These are phyloP conservation scores for Alternaria gansuensis DNA, from an alignment of 2,329 filamentous ascomycete species.

Conservation along the genomic window DNA sequence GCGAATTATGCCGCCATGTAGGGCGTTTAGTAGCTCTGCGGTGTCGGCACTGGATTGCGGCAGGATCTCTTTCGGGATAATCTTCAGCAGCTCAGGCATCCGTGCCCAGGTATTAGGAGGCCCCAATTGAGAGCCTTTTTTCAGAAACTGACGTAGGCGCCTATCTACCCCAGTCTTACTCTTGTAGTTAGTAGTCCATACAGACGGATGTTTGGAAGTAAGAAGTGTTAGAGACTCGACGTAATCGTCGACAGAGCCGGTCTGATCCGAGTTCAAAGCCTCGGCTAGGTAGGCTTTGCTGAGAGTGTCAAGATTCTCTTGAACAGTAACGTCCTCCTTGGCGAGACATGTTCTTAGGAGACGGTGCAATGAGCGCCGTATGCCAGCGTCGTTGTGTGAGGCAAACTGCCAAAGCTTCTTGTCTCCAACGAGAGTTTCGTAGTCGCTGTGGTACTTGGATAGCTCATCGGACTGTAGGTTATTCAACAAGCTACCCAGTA, in stretches of 20 bases:
- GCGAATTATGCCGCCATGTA: conserved; percentile 74
- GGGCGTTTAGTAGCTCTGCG: conserved; percentile 69
- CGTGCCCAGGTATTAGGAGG: conserved; percentile 76
- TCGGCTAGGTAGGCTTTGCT: conserved; percentile 77
- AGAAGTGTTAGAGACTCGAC: conserved; percentile 72
- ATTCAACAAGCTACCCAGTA: conserved; percentile 64
- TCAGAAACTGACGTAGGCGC: conserved; percentile 75
- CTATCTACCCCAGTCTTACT: conserved; percentile 65
- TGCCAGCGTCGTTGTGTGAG: conserved; percentile 64
- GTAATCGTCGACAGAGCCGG: conserved; percentile 76
- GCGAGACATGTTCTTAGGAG: conserved; percentile 63
- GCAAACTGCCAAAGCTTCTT: conserved; percentile 69
- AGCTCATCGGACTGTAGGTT: conserved; percentile 61
- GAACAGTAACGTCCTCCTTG: conserved; percentile 56
- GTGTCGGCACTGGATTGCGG: conserved; percentile 63
- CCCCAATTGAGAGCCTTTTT: conserved; percentile 84
- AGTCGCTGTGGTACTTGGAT: conserved; percentile 67
- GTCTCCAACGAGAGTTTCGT: conserved; percentile 72
- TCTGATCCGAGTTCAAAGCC: conserved; percentile 75
- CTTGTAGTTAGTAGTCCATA: conserved; percentile 75
- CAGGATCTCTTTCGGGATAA: conserved; percentile 66
- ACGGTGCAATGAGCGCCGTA: conserved; percentile 66
- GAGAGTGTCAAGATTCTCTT: conserved; percentile 62
- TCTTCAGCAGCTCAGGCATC: conserved; percentile 68
- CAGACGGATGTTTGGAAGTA: conserved; percentile 69